These are phyloP conservation scores for Sugiyamaella japonica DNA, from an alignment of 1,139 yeast species.

Conservation along the genomic window DNA sequence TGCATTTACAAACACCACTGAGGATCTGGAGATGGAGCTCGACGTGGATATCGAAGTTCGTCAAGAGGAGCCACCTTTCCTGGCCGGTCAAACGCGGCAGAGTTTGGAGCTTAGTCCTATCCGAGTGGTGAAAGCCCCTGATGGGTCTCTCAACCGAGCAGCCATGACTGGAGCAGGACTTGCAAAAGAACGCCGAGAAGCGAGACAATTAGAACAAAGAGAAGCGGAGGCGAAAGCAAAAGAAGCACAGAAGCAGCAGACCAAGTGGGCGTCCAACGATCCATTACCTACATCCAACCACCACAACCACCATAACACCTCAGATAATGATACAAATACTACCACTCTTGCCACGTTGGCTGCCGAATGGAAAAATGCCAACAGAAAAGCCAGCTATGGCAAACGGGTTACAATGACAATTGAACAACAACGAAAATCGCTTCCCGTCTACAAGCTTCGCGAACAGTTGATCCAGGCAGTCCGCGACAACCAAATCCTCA, in stretches of 20 bases:
- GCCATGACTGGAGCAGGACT: constrained; percentile 76
- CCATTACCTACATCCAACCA: constrained; percentile 29
- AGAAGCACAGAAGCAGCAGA: constrained; percentile 38
- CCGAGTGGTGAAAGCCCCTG: constrained; percentile 65
- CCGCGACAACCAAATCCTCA: constrained; percentile 68
- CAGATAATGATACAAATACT: not conserved
- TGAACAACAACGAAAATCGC: constrained; percentile 61
- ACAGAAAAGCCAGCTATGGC: constrained; percentile 27
- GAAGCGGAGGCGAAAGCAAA: constrained; percentile 47
- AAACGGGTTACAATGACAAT: constrained; percentile 46
- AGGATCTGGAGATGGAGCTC: constrained; percentile 49
- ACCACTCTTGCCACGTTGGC: constrained; percentile 7
- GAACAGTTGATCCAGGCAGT: constrained; percentile 58
- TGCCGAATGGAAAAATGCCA: constrained; percentile 29
- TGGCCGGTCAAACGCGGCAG: constrained; percentile 56
- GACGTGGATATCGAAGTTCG: constrained; percentile 73
- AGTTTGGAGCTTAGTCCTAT: constrained; percentile 53
- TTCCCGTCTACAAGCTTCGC: constrained; percentile 75
- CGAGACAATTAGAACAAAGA: constrained; percentile 50
- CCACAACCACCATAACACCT: not conserved
- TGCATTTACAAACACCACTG: constrained; percentile 19
- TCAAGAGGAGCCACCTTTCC: constrained; percentile 68
- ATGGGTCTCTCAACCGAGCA: constrained; percentile 73
- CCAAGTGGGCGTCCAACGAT: constrained; percentile 38
- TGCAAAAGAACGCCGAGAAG: constrained; percentile 65